Evolutionary conservation across 129 eudicot species (phyloP).

Genomic region (Helichrysum umbraculigerum): DNA sequence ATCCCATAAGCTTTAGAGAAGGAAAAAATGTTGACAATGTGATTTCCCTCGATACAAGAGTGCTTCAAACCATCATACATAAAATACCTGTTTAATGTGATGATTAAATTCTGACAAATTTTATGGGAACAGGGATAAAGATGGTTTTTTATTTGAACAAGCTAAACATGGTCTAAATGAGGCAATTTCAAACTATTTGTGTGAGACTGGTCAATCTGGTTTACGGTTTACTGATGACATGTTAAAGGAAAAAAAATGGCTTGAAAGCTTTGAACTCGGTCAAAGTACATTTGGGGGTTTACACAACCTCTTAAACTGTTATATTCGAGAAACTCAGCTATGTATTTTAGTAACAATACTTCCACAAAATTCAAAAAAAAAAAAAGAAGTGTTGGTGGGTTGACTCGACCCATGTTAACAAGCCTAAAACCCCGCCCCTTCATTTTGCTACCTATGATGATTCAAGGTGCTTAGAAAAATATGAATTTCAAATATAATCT

Average conservation of each 20-base stretch:
- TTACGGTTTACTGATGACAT: not conserved
- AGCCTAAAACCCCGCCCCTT: not conserved
- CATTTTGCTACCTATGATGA: conserved; percentile 9
- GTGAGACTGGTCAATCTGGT: not conserved
- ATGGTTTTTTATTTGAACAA: not conserved
- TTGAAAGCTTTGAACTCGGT: not conserved
- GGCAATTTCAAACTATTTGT: not conserved
- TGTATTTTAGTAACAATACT: no score
- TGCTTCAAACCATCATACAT: conserved; percentile 99
- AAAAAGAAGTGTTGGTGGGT: no score
- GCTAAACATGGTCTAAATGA: not conserved
- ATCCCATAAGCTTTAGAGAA: conserved; percentile 99
- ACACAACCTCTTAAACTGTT: not conserved
- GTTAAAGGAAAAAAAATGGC: not conserved
- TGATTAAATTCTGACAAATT: not conserved
- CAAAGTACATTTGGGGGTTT: not conserved
- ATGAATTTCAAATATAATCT: not conserved
- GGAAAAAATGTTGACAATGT: conserved; percentile 89
- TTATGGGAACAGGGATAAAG: not conserved
- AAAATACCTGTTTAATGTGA: conserved; percentile 63
- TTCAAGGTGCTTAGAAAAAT: not conserved
- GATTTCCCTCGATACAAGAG: conserved; percentile 78
- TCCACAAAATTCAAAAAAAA: no score
- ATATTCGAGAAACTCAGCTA: not conserved
- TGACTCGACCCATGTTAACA: no score